These are phyloP conservation scores for Pelargonium cotyledonis DNA, from an alignment of 441 rosid species.

Conservation along the genomic window DNA sequence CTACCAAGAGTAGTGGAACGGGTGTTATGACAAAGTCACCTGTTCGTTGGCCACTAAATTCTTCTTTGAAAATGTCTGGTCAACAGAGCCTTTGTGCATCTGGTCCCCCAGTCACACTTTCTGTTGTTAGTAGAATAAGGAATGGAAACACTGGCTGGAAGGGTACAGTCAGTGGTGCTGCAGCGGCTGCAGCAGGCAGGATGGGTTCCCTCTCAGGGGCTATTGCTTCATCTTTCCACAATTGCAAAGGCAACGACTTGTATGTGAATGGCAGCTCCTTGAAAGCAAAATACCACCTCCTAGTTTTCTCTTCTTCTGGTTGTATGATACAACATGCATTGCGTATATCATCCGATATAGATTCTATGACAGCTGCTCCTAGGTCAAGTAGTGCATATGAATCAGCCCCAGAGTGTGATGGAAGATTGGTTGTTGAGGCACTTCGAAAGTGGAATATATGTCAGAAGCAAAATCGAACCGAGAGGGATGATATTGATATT, in stretches of 20 bases:
- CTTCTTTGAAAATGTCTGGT: conserved; percentile 27
- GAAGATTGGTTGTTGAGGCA: conserved; percentile 57
- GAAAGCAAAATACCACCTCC: conserved; percentile 48
- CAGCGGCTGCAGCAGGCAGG: conserved; percentile 82
- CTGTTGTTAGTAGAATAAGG: conserved; percentile 73
- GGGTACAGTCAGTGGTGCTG: conserved; percentile 68
- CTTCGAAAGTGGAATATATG: conserved; percentile 78
- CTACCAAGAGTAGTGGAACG: conserved; percentile 28
- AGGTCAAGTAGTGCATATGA: conserved; percentile 37
- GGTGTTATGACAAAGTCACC: conserved; percentile 30
- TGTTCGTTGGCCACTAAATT: conserved; percentile 33
- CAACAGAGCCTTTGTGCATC: conserved; percentile 36
- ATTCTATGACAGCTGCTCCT: conserved; percentile 24
- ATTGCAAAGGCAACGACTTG: conserved; percentile 38
- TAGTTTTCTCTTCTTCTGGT: conserved; percentile 78
- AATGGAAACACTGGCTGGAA: conserved; percentile 73
- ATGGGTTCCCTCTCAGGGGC: conserved; percentile 55
- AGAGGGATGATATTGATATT: conserved; percentile 66
- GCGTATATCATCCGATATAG: conserved; percentile 33
- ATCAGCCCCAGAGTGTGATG: conserved; percentile 52
- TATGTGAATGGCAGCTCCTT: conserved; percentile 28
- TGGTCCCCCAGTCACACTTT: conserved; percentile 65
- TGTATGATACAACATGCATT: conserved; percentile 67
- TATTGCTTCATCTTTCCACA: conserved; percentile 63
- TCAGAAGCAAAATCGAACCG: conserved; percentile 66